Evolutionary conservation across 164 flowering plant species (phyloP).

Genomic region (Umbellularia californica): DNA sequence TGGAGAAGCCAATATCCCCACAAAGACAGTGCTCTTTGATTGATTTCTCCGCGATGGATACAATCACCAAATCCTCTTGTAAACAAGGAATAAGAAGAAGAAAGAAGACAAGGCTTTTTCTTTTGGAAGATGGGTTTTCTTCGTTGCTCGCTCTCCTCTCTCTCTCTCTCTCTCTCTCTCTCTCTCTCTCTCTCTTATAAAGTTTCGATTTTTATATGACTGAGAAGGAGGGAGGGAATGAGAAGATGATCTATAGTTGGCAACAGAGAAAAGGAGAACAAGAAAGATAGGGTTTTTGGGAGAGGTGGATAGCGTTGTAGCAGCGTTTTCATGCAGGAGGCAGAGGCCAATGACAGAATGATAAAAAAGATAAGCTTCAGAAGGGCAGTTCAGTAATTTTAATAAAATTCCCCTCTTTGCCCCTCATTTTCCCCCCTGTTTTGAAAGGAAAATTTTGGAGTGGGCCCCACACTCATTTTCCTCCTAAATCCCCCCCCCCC

Average conservation of each 20-base stretch:
- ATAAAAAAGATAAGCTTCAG: too few relatives aligned
- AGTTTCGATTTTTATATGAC: background rate
- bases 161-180: too few relatives aligned
- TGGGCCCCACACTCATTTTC: too few relatives aligned
- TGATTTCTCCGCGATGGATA: conserved; percentile 1
- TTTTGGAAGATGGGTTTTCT: background rate
- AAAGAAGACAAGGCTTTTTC: background rate
- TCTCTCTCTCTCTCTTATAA: background rate
- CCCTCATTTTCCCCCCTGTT: too few relatives aligned
- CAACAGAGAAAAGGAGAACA: background rate
- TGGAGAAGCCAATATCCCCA: conserved; percentile 13
- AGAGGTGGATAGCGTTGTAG: background rate
- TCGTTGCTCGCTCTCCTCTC: background rate
- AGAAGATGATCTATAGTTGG: background rate
- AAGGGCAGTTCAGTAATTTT: too few relatives aligned
- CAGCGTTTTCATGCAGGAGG: background rate
- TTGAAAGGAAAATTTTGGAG: too few relatives aligned
- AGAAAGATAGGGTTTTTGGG: background rate
- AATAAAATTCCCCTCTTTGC: too few relatives aligned
- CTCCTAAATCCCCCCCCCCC: too few relatives aligned
- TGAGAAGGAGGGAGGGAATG: too few relatives aligned
- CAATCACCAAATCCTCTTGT: background rate
- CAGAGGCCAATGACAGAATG: background rate
- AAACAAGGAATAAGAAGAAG: background rate
- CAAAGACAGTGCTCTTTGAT: conserved; percentile 11